phyloP scores from a whole-genome alignment of 768 basidiomycete genomes.

The Boletus rufocinnamomeus region DNA sequence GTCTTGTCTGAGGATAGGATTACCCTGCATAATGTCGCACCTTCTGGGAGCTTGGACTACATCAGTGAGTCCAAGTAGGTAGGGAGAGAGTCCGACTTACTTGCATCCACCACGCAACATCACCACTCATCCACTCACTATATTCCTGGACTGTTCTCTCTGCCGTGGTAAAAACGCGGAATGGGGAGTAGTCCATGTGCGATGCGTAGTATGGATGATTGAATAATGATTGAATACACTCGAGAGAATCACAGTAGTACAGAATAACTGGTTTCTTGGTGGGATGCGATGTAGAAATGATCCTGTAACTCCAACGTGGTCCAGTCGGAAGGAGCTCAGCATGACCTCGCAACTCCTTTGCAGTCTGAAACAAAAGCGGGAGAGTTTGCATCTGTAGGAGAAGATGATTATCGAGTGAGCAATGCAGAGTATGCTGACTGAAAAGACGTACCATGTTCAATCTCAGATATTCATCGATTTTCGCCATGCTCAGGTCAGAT shows the following conservation, averaged over 20 bases:
- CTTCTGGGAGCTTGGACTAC: background rate
- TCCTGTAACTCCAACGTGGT: background rate
- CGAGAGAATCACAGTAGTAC: background rate
- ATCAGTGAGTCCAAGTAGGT: too few species aligned
- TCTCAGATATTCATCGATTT: background rate
- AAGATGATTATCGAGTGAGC: background rate
- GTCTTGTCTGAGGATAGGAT: background rate
- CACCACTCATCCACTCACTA: background rate
- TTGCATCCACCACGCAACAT: too few species aligned
- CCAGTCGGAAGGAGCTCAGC: background rate
- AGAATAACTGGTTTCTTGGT: background rate
- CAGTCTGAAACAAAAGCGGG: background rate
- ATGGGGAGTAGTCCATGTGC: background rate
- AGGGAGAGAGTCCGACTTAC: too few species aligned
- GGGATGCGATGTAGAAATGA: background rate
- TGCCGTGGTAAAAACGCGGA: background rate
- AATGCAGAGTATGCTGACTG: background rate
- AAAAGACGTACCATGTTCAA: background rate
- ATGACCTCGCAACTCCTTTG: background rate
- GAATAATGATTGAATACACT: background rate
- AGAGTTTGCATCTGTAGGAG: background rate
- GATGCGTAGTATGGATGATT: background rate
- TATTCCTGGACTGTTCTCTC: background rate
- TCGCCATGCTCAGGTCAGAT: background rate
- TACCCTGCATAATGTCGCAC: background rate